Base-by-base conservation (phyloP, 2,329 filamentous ascomycete genomes). In the Claviceps cyperi region DNA sequence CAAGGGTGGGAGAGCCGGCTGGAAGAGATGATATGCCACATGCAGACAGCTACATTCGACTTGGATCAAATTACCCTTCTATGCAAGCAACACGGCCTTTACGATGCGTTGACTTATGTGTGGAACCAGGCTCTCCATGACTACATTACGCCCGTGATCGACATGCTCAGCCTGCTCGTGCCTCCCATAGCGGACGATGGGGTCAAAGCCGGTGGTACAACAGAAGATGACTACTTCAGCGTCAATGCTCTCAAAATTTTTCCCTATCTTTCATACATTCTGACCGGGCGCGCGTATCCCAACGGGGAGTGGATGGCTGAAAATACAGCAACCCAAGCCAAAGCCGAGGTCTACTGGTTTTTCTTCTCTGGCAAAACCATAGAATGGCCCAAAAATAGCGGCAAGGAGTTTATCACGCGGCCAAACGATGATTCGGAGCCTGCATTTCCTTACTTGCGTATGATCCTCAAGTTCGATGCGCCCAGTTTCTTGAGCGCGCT, bases 91-190 rank as follows among this genome's bases (percentile, higher is more conserved):
- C 83, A 97, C 64, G 80, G 84, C 56, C 76, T 98, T 4, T 98
- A 96, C 61, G 94, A 98, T 66, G 94, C 92, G 2, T 77, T 96
- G 51, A 89, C 94, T 43, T 96, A 97, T 63, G 86, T 98, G 50
- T 98, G 92, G 92, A 97, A 94, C 53, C 84, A 87, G 64, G 89
- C 88, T 2, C 71, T 98, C 28, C 72, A 74, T 54, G 94, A 98
- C 65, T 96, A 94, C 59, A 82, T 96, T 54, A 94, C 90, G 1
- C 91, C 92, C 1, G 72, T 97, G 51, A 83, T 88, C 57, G 89
- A 96, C 53, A 76, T 98, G 2, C 70, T 94, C 46, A 71, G 77
- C 14, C 71, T 96, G n/a, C 64, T 85, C 35, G 68, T 76, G 57
- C 78, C 72, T 28, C 65, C 77, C n/a, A 75, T 76, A 65, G 73